Conservation (phyloP, 2,329 filamentous ascomycete species). For the Epichloe hybrida region DNA sequence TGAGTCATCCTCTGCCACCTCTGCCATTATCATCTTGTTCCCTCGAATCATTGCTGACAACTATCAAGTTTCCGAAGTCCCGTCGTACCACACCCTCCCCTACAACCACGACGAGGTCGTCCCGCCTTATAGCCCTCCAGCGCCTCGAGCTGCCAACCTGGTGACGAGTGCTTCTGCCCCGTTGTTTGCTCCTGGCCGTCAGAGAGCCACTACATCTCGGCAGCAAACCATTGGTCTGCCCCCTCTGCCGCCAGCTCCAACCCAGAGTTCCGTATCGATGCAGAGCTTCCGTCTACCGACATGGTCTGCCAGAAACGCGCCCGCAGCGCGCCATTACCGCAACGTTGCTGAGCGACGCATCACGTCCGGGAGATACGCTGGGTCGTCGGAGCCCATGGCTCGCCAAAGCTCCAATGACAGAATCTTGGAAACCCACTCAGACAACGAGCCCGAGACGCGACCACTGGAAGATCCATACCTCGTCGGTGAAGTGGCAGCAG, state of each 20-base stretch:
- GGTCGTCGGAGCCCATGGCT: slow-evolving; percentile 13
- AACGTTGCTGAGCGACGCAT: slow-evolving; percentile 51
- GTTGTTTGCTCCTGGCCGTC: slow-evolving; percentile 4
- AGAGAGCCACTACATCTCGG: slow-evolving; percentile 14
- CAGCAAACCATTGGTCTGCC: slow-evolving; percentile 33
- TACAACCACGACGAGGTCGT: slow-evolving; percentile 29
- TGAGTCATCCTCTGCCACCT: slow-evolving; percentile 21
- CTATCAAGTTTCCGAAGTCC: slow-evolving; percentile 44
- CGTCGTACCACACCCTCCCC: slow-evolving; percentile 47
- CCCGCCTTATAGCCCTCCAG: slow-evolving; percentile 36
- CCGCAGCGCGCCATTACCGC: slow-evolving; percentile 46
- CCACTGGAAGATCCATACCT: slow-evolving; percentile 55
- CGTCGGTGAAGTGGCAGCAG: slow-evolving; percentile 52
- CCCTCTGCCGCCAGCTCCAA: slow-evolving; percentile 30
- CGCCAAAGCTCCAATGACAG: slow-evolving; percentile 6
- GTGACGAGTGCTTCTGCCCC: slow-evolving; percentile 2
- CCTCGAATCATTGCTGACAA: background rate
- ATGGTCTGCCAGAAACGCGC: slow-evolving; percentile 42
- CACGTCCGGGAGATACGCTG: slow-evolving; percentile 26
- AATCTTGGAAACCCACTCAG: background rate
- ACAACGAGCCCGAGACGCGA: slow-evolving; percentile 14
- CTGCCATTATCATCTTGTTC: background rate
- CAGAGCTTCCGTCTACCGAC: slow-evolving; percentile 42
- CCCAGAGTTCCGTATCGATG: slow-evolving; percentile 28
- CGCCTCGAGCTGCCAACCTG: slow-evolving; percentile 1